phyloP scores from a whole-genome alignment of 495 filamentous ascomycete genomes.

The Tuber melanosporum region DNA sequence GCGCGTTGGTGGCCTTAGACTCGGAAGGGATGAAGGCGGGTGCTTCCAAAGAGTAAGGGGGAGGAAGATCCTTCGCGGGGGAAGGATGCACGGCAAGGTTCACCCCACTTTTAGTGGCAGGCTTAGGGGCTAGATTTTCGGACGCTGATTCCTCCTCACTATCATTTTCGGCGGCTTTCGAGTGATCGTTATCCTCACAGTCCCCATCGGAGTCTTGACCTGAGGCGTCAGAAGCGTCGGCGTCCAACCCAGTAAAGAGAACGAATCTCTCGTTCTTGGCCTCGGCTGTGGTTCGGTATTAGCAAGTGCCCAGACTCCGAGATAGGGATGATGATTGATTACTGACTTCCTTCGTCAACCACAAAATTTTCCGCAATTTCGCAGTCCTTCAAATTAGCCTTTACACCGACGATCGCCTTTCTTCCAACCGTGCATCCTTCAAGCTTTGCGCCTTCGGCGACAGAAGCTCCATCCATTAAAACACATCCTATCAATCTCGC shows the following conservation, averaged over 20 bases:
- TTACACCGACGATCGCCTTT: constrained; percentile 66
- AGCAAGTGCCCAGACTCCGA: background rate
- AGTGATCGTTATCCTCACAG: constrained; percentile 37
- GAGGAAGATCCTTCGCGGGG: background rate
- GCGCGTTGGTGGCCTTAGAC: background rate
- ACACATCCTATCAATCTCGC: constrained; percentile 75
- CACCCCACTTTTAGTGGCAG: background rate
- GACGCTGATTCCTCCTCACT: constrained; percentile 13
- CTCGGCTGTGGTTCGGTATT: constrained; percentile 50
- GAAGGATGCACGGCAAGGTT: background rate
- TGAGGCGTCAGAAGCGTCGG: constrained; percentile 47
- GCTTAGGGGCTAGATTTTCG: background rate
- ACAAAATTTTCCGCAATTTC: constrained; percentile 80
- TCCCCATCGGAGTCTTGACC: constrained; percentile 24
- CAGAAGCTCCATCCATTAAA: constrained; percentile 80
- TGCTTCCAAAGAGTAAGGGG: background rate
- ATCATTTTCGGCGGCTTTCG: constrained; percentile 9
- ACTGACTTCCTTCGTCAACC: constrained; percentile 71
- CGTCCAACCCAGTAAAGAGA: constrained; percentile 63
- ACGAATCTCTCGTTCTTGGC: constrained; percentile 82
- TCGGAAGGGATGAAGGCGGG: background rate
- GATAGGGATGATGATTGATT: background rate
- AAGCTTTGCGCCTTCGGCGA: constrained; percentile 68
- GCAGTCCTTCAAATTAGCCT: constrained; percentile 70
- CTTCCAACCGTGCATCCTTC: constrained; percentile 78